Conservation (phyloP, 2,329 filamentous ascomycete species). For the Neofusicoccum cordaticola region DNA sequence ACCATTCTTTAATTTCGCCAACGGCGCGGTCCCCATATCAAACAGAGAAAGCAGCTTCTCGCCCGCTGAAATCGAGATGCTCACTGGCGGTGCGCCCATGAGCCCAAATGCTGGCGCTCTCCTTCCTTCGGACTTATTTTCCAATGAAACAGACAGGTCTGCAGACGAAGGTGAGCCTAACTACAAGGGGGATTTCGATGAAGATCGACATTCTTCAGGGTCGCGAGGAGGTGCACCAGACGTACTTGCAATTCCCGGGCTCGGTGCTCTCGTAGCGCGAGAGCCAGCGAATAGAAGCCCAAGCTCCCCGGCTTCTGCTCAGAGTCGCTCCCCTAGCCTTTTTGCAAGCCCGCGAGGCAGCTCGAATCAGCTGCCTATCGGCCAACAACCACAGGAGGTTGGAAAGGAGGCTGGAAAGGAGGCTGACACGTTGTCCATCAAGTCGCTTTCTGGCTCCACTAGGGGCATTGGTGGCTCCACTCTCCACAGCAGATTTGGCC, state of each 20-base stretch:
- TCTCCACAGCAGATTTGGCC: conserved; percentile 48
- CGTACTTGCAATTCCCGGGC: conserved; percentile 37
- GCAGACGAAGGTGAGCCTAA: neutral
- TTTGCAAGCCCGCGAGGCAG: conserved; percentile 50
- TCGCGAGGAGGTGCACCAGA: conserved; percentile 27
- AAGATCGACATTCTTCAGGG: conserved; percentile 28
- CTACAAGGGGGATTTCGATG: conserved; percentile 33
- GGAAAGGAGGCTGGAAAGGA: conserved; percentile 45
- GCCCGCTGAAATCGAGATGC: conserved; percentile 60
- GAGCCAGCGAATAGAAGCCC: conserved; percentile 34
- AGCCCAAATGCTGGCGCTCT: conserved; percentile 74
- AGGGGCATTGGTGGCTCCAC: conserved; percentile 45
- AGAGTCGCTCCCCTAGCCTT: conserved; percentile 44
- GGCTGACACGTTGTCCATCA: conserved; percentile 46
- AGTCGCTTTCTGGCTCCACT: conserved; percentile 49
- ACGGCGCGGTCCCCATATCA: conserved; percentile 51
- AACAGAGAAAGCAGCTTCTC: conserved; percentile 25
- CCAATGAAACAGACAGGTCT: conserved; percentile 58
- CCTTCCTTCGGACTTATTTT: conserved; percentile 65
- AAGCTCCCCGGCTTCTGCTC: conserved; percentile 42
- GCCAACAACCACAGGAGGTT: conserved; percentile 38
- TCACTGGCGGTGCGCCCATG: conserved; percentile 66
- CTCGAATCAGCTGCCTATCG: conserved; percentile 40
- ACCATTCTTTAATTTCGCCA: conserved; percentile 57
- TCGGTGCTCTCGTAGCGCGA: conserved; percentile 40